These are phyloP conservation scores for Erythrophleum ivorense DNA, from an alignment of 331 rosid species.

Conservation along the genomic window DNA sequence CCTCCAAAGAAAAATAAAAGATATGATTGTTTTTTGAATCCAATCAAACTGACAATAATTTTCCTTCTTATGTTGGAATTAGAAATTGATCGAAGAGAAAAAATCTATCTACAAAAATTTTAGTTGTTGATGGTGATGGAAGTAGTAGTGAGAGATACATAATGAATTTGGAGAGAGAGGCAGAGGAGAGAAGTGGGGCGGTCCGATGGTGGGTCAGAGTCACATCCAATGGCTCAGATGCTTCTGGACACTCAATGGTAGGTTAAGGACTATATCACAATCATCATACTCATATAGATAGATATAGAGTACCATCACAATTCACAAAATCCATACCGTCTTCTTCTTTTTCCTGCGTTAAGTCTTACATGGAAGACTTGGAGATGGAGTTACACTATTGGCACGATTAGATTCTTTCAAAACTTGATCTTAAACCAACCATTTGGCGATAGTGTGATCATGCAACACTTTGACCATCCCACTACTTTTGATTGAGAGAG, in stretches of 20 bases:
- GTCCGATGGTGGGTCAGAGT: not conserved
- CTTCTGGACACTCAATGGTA: not conserved
- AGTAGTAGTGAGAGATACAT: not conserved
- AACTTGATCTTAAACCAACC: not conserved
- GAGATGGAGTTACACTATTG: not conserved
- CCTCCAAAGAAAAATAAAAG: too few relatives aligned
- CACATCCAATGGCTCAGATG: constrained; percentile 14
- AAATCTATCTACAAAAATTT: too few relatives aligned
- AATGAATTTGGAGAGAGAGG: not conserved
- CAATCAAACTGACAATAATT: not conserved
- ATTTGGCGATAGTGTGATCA: not conserved
- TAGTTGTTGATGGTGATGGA: not conserved
- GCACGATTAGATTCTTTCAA: not conserved
- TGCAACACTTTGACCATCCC: not conserved
- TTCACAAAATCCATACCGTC: not conserved
- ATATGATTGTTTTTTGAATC: not conserved
- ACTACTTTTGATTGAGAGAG: not conserved
- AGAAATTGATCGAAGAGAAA: too few relatives aligned
- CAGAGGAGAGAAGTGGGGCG: constrained; percentile 8
- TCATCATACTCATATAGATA: too few relatives aligned
- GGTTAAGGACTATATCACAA: not conserved
- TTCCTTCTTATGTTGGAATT: not conserved
- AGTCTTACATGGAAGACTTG: not conserved
- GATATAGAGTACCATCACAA: too few relatives aligned
- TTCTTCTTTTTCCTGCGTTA: not conserved